Evolutionary conservation across 148 eudicot species (phyloP), one percentile per base, ranked within the genome.

Genomic region (Diospyros kaki): DNA sequence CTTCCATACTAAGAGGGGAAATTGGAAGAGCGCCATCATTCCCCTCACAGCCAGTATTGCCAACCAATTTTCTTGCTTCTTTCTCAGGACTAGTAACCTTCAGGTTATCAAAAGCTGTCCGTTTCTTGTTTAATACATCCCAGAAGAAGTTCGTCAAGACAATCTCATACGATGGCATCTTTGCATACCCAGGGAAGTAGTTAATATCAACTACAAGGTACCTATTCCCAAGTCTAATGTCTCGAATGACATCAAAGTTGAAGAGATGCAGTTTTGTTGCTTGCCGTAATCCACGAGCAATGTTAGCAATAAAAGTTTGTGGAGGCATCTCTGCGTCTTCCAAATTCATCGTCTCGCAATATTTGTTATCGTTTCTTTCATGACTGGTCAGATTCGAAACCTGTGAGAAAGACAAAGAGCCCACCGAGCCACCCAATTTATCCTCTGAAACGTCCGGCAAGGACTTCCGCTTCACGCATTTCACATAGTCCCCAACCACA

Each of bases 121-220:
- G 72, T n/a, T 59, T 75, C 62, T 83, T 81, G 17, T 56, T 76
- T 58, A 89, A 77, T 39, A 93, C 79, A 75, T 90, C 87, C 81
- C 87, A 86, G 77, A 93, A 93, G 74, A 93, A 93, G 46, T 86
- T 87, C 0, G 90, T 86, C 82, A 93, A 64, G 15, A 91, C 88
- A 43, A 66, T 64, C 80, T 89, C 96, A 73, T 91, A 93, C 6
- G 82, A 66, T 2, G 98, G 98, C 87, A 93, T 86, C 72, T 93
- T 93, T 0, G 96, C 96, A 76, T 89, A 93, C 40, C 98, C 98
- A 7, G 98, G 98, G 64, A 93, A 93, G 84, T 93, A 93, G 75
- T 93, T 93, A 46, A 93, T 93, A 64, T 91, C 98, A 55, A 93
- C 85, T 48, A 93, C 89, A 73, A 93, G 93, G 79, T 93, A 93